These are phyloP conservation scores for Leersia perrieri DNA, from an alignment of 176 grass and related monocot genomes.

Conservation along the genomic window DNA sequence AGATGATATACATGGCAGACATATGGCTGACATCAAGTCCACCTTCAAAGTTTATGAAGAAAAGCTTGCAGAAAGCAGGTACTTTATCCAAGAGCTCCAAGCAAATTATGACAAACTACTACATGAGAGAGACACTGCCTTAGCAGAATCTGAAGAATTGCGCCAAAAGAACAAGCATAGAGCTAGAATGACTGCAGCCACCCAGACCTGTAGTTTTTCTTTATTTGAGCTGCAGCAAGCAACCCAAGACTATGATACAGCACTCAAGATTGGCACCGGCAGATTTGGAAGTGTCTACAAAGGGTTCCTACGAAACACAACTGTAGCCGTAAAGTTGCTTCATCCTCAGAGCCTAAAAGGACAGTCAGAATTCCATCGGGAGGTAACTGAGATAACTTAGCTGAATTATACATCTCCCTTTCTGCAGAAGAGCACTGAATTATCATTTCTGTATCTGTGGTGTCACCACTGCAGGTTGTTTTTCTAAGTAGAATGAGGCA, in stretches of 20 bases:
- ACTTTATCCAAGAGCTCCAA: constrained; percentile 45
- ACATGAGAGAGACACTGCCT: constrained; percentile 35
- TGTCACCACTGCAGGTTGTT: constrained; percentile 44
- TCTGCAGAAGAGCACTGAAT: not conserved
- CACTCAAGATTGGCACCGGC: constrained; percentile 58
- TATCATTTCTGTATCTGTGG: constrained; percentile 1
- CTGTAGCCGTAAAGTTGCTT: constrained; percentile 63
- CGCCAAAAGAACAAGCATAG: constrained; percentile 23
- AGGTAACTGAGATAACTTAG: constrained; percentile 40
- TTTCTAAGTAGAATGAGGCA: constrained; percentile 64
- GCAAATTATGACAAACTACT: constrained; percentile 38
- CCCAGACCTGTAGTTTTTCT: constrained; percentile 41
- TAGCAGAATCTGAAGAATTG: constrained; percentile 32
- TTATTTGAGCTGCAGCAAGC: constrained; percentile 47
- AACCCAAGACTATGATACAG: constrained; percentile 38
- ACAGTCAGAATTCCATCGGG: constrained; percentile 50
- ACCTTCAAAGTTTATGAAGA: constrained; percentile 38
- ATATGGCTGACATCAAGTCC: constrained; percentile 35
- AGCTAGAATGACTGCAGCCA: not conserved
- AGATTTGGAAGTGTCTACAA: constrained; percentile 49
- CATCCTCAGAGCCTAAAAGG: constrained; percentile 38
- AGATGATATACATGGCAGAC: constrained; percentile 12
- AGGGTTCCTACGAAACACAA: constrained; percentile 57
- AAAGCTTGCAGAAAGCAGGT: constrained; percentile 35
- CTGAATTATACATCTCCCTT: not conserved